phyloP scores from a whole-genome alignment of 108 stramenopile species.

The Fragilaria radians region DNA sequence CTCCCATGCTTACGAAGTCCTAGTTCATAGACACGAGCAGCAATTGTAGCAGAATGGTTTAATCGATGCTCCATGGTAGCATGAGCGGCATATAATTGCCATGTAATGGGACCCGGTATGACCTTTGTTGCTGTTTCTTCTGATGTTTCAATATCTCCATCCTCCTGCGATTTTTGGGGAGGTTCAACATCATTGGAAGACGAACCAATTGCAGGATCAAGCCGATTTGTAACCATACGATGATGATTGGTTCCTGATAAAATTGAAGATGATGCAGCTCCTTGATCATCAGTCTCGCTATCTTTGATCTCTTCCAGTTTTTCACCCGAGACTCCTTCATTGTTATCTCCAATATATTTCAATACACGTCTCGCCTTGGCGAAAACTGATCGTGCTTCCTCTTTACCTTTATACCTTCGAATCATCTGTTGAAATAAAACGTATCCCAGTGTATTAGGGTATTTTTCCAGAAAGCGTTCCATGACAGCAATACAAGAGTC shows the following conservation, averaged over 20 bases:
- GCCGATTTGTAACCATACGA: constrained; percentile 72
- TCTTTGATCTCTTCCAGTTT: neutral
- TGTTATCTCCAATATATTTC: constrained; percentile 9
- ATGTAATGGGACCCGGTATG: constrained; percentile 51
- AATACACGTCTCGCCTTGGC: constrained; percentile 62
- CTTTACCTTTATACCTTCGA: constrained; percentile 63
- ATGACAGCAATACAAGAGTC: constrained; percentile 40
- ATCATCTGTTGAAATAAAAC: constrained; percentile 66
- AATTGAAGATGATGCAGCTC: neutral
- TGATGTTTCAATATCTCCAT: neutral
- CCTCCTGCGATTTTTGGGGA: neutral
- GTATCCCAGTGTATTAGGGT: constrained; percentile 71
- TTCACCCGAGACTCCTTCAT: neutral
- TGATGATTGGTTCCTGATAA: constrained; percentile 23
- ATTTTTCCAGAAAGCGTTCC: constrained; percentile 47
- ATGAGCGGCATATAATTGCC: constrained; percentile 79
- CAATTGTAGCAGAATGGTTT: constrained; percentile 66
- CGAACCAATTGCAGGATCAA: constrained; percentile 37
- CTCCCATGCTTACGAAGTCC: constrained; percentile 68
- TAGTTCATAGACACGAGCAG: constrained; percentile 79
- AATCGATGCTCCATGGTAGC: constrained; percentile 78
- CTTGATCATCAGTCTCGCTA: constrained; percentile 3
- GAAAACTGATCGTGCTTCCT: constrained; percentile 66
- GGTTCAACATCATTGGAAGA: neutral
- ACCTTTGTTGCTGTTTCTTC: neutral